Evolutionary conservation across 1,284 basidiomycete species (phyloP).

Genomic region (Sporisorium scitamineum): DNA sequence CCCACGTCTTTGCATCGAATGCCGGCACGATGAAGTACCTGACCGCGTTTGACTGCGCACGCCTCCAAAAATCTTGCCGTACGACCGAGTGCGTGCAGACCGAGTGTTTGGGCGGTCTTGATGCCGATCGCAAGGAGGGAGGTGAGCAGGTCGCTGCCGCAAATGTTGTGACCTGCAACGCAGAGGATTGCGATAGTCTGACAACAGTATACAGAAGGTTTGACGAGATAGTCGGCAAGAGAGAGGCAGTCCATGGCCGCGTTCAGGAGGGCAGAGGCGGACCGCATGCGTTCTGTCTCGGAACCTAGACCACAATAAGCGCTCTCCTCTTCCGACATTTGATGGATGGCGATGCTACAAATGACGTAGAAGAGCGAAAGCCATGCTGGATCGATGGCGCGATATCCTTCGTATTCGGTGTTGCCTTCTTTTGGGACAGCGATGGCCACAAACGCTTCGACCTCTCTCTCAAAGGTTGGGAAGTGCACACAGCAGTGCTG

Average conservation of each 20-base stretch:
- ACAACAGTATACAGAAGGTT: conserved; percentile 49
- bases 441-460: conserved; percentile 38
- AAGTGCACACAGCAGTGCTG: conserved; percentile 56
- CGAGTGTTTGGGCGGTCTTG: conserved; percentile 53
- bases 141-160: conserved; percentile 51
- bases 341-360: conserved; percentile 53
- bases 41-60: conserved; percentile 27
- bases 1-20: conserved; percentile 21
- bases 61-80: conserved; percentile 36
- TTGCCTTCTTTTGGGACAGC: conserved; percentile 13
- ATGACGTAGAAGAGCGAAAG: conserved; percentile 50
- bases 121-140: conserved; percentile 53
- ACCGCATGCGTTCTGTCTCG: conserved; percentile 28
- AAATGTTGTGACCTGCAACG: conserved; percentile 55
- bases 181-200: conserved; percentile 54
- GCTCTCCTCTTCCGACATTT: conserved; percentile 51
- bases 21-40: conserved; percentile 30
- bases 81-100: conserved; percentile 46
- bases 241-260: conserved; percentile 49
- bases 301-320: conserved; percentile 22
- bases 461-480: conserved; percentile 49
- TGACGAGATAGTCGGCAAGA: conserved; percentile 47
- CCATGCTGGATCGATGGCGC: conserved; percentile 50
- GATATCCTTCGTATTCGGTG: conserved; percentile 29
- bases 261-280: conserved; percentile 34